phyloP scores from a whole-genome alignment of 2,329 filamentous ascomycete genomes.

The Helicocarpus griseus region DNA sequence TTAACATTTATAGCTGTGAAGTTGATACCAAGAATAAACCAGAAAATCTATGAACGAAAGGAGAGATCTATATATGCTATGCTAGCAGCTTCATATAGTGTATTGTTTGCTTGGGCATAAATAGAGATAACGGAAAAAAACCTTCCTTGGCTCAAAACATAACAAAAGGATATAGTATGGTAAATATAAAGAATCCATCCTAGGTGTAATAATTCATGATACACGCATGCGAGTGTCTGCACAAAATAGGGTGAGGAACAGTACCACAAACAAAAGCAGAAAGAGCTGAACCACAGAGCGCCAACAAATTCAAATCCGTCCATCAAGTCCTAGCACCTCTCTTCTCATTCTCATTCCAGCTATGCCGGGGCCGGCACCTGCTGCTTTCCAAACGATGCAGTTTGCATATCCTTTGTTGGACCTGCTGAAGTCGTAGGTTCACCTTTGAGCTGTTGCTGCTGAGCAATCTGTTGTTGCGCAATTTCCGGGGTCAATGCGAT shows the following conservation, averaged over 20 bases:
- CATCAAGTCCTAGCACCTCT: background rate
- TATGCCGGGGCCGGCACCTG: slow-evolving; percentile 1
- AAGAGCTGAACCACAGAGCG: background rate
- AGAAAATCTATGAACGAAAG: background rate
- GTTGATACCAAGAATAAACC: background rate
- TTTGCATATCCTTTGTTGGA: slow-evolving; percentile 1
- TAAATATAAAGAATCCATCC: background rate
- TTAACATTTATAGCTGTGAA: background rate
- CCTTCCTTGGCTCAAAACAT: background rate
- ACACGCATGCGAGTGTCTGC: background rate
- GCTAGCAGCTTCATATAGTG: too few species aligned
- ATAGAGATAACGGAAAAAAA: background rate
- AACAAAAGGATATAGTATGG: background rate
- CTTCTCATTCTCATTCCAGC: background rate
- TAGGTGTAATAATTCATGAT: background rate
- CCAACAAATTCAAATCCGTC: background rate
- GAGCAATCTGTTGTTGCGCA: slow-evolving; percentile 29
- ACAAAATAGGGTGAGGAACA: background rate
- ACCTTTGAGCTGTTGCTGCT: slow-evolving; percentile 23
- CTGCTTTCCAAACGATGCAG: slow-evolving; percentile 2
- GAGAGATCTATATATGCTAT: background rate
- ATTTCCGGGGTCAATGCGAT: slow-evolving; percentile 32
- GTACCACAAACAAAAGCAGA: background rate
- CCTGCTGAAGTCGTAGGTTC: background rate
- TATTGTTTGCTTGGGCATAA: too few species aligned